Evolutionary conservation across 73 alveolate genomes (phyloP).

Genomic region (Symbiodinium pilosum): DNA sequence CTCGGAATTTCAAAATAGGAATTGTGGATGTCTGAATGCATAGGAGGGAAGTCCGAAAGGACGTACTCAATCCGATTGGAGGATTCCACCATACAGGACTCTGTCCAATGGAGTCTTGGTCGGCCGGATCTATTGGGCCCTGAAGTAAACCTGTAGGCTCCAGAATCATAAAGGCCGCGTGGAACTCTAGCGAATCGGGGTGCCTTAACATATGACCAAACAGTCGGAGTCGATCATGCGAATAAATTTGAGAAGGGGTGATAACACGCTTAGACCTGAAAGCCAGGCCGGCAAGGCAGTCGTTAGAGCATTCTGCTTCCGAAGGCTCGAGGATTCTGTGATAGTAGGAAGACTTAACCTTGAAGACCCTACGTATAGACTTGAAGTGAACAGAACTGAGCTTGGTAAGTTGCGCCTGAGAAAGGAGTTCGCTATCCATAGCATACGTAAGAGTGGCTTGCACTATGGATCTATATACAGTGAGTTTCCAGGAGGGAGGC

Average conservation of each 20-base stretch:
- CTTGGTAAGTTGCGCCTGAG: background rate
- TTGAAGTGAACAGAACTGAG: background rate
- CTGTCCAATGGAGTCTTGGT: background rate
- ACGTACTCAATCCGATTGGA: too few relatives aligned
- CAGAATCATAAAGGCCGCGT: background rate
- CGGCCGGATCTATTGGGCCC: background rate
- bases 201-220: background rate
- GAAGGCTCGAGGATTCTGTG: background rate
- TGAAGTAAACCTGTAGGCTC: background rate
- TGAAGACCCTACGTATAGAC: background rate
- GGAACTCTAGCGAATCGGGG: background rate
- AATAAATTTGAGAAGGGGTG: background rate
- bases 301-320: background rate
- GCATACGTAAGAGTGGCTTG: too few relatives aligned
- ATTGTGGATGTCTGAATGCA: too few relatives aligned
- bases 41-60: too few relatives aligned
- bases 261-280: background rate
- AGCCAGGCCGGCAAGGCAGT: background rate
- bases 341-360: background rate
- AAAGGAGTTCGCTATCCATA: background rate
- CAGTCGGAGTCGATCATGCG: background rate
- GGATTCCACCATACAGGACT: too few relatives aligned
- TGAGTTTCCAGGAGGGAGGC: background rate
- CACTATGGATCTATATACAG: too few relatives aligned
- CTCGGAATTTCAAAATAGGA: too few relatives aligned